phyloP scores from a whole-genome alignment of 495 filamentous ascomycete genomes.

The Penicillium canariense region DNA sequence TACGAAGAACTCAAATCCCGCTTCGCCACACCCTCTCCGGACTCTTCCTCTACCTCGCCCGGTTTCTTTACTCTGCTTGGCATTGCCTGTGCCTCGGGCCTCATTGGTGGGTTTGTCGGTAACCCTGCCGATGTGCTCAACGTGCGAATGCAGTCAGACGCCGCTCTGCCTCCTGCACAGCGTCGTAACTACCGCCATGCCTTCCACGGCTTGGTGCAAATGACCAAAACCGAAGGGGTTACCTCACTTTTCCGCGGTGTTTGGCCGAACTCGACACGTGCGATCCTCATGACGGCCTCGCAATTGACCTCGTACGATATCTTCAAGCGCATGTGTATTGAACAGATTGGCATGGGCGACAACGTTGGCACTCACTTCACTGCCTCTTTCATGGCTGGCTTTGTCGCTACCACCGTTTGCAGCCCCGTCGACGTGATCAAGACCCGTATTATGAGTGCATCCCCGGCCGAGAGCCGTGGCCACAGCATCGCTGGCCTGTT shows the following conservation, averaged over 20 bases:
- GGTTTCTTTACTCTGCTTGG: constrained; percentile 70
- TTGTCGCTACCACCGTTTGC: constrained; percentile 92
- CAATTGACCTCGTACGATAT: constrained; percentile 91
- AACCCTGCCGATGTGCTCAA: constrained; percentile 96
- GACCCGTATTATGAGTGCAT: constrained; percentile 86
- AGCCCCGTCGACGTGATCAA: constrained; percentile 97
- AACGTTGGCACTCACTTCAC: constrained; percentile 81
- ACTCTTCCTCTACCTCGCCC: constrained; percentile 42
- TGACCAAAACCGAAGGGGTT: constrained; percentile 76
- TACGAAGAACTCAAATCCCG: constrained; percentile 87
- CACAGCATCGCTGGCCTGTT: constrained; percentile 59
- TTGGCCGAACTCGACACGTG: constrained; percentile 85
- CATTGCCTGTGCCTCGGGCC: constrained; percentile 79
- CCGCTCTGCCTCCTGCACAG: constrained; percentile 67
- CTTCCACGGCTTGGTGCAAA: constrained; percentile 78
- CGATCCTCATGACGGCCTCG: constrained; percentile 88
- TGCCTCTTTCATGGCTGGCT: constrained; percentile 81
- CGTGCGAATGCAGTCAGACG: constrained; percentile 97
- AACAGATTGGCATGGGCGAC: constrained; percentile 67
- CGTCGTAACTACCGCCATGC: constrained; percentile 89
- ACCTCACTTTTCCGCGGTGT: constrained; percentile 79
- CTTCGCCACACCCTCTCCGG: constrained; percentile 41
- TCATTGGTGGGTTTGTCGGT: constrained; percentile 84
- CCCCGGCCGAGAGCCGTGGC: constrained; percentile 47
- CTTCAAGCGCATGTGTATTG: constrained; percentile 78